These are phyloP conservation scores for Aspergillus saccharolyticus DNA, from an alignment of 495 filamentous ascomycete genomes.

Conservation along the genomic window DNA sequence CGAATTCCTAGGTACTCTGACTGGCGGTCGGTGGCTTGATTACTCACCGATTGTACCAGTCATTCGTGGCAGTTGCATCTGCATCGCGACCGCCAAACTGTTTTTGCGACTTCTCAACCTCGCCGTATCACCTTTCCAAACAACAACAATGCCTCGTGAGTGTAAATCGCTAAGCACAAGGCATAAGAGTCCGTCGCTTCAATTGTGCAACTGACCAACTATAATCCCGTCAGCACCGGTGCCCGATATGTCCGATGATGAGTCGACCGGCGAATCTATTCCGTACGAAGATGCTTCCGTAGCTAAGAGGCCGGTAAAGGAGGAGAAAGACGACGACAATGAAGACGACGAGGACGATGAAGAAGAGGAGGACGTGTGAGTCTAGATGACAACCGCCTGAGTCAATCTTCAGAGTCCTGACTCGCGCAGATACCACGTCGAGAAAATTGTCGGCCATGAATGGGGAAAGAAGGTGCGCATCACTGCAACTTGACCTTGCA, in stretches of 20 bases:
- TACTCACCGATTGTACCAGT: neutral
- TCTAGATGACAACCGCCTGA: conserved; percentile 6
- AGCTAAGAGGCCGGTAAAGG: conserved; percentile 21
- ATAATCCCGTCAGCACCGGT: conserved; percentile 29
- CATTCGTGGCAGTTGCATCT: neutral
- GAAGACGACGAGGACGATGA: conserved; percentile 38
- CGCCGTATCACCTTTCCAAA: conserved; percentile 16
- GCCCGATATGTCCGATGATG: conserved; percentile 42
- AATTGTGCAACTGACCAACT: conserved; percentile 7
- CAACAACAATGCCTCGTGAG: conserved; percentile 40
- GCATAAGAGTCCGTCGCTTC: conserved; percentile 15
- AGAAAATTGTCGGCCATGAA: conserved; percentile 49
- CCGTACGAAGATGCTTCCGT: conserved; percentile 33
- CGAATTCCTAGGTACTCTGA: neutral
- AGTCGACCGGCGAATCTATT: conserved; percentile 40
- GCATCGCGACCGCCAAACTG: conserved; percentile 28
- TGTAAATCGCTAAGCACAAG: conserved; percentile 1
- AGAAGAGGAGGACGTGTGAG: conserved; percentile 41
- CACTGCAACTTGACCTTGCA: neutral
- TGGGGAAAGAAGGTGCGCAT: conserved; percentile 35
- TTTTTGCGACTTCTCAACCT: conserved; percentile 28
- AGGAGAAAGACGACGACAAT: conserved; percentile 29
- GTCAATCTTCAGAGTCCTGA: conserved; percentile 26
- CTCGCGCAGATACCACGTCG: conserved; percentile 52
- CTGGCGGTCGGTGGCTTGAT: neutral